Base-by-base conservation (phyloP, 306 rosid genomes). In the Leucaena leucocephala region DNA sequence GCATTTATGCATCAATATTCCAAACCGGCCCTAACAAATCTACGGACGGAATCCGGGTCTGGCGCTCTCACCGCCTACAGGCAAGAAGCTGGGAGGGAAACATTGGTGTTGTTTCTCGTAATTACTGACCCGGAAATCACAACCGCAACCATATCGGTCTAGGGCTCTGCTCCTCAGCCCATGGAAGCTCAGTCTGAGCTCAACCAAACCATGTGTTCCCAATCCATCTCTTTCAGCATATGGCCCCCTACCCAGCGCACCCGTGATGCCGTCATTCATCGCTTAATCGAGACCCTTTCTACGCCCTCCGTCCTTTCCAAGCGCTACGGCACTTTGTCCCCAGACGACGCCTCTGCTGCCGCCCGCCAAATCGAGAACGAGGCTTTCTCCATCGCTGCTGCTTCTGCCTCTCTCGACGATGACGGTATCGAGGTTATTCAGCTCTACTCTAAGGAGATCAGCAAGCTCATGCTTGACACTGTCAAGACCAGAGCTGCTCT, bases 181-280 rank as follows among this genome's bases (percentile, higher is more conserved):
- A 44, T 66, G 59, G 72, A 59, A 40, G 39, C 72, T 33, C 74
- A 13, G 58, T 16, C 43, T 4, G 65, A 17, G 49, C 39, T 17
- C 16, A 59, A 21, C 67, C 66, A 33, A 27, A 17, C 36, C 45
- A 21, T 62, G 27, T 22, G 17, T 59, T 34, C 27, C 50, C 75
- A 79, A 4, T 49, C 74, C 11, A 27, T 78, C 75, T 33, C 86
- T 39, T 90, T 92, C 87, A 91, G 87, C 89, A 84, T 95, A 5
- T 92, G 98, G 98, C 97, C 98, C 4, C 98, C 98, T 54, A 81
- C 98, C 8, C 90, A 95, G 74, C 92, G 91, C 79, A 95, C 98
- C 4, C 98, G 98, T 76, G 89, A 91, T 11, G 98, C 98, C 54
- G 97, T 95, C 78, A 86, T 89, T 70, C 72, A 61, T 45, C 98